Evolutionary conservation across 176 grass and related monocot genomes (phyloP).

Genomic region (Metroxylon sagu): DNA sequence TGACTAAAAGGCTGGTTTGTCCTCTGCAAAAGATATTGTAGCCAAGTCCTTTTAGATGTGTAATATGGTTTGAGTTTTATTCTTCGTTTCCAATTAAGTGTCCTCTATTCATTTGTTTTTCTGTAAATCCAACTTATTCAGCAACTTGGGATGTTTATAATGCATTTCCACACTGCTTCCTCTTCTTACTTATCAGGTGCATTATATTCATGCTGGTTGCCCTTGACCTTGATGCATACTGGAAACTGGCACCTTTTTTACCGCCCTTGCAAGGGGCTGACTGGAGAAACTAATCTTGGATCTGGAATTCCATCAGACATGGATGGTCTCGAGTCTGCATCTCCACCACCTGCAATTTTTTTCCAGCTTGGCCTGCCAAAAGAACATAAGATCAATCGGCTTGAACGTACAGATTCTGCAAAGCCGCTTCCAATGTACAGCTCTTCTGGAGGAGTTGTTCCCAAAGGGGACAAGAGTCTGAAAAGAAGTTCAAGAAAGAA

Average conservation of each 20-base stretch:
- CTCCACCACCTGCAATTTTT: not conserved
- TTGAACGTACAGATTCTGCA: conserved; percentile 9
- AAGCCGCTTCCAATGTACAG: not conserved
- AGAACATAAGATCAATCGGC: too few species aligned
- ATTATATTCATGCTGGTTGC: not conserved
- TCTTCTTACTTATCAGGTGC: not conserved
- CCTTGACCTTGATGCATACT: not conserved
- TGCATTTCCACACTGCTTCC: too few species aligned
- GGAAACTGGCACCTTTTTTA: not conserved
- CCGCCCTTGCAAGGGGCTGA: not conserved
- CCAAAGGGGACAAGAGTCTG: conserved; percentile 30
- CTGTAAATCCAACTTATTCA: too few species aligned
- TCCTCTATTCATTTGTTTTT: too few species aligned
- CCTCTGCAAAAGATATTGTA: too few species aligned
- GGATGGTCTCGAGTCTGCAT: conserved; percentile 1
- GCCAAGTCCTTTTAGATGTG: too few species aligned
- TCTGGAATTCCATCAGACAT: conserved; percentile 1
- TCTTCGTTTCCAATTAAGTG: too few species aligned
- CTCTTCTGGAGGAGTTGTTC: conserved; percentile 11
- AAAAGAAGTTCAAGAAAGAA: conserved; percentile 47
- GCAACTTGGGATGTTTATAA: too few species aligned
- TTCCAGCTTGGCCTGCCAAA: not conserved
- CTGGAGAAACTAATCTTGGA: not conserved
- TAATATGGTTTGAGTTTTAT: too few species aligned
- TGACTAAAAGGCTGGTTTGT: too few species aligned